Evolutionary conservation across 108 stramenopile species (phyloP), one percentile per base, ranked within the genome.

Genomic region (Cyclotella atomus): DNA sequence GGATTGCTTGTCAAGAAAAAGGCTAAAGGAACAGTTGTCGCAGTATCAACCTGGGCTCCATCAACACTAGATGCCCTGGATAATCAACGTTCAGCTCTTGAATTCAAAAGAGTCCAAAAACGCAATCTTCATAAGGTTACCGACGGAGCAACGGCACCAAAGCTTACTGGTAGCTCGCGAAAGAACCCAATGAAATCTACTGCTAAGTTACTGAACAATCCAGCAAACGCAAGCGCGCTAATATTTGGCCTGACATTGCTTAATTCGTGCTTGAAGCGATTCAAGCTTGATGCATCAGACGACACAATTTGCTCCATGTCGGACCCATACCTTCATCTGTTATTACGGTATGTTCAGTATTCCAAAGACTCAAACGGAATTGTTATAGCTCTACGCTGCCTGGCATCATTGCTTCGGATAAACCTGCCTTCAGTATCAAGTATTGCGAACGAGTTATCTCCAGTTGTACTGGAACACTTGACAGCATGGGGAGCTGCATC

Each of bases 131-230:
- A 62, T n/a, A 84, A 60, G 54, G 93, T 93, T 10, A 75, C 53
- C 38, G 93, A 95, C 77, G 96, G 96, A n/a, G 79, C 70, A 16
- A 76, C 71, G 24, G 96, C 96, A 24, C 96, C 96, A 15, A 93
- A 92, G 49, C 69, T 96, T 16, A 96, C 96, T 28, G 96, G 96
- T 17, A 82, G 76, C 21, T 76, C 70, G 23, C 83, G 96, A 29
- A 83, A 91, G 21, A 73, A 49, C n/a, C 59, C 61, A 54, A 45
- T 84, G 65, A 73, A 56, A 52, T 57, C 34, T 25, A 66, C 35
- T 41, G 68, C 65, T 45, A 71, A 62, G 45, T 70, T 72, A 59
- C 34, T 90, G n/a, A 91, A 96, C 61, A 80, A 88, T 72, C 93
- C 88, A 35, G 86, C 89, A 56, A 85, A 75, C 46, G 78, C 81